These are phyloP conservation scores for Oryza meridionalis DNA, from an alignment of 176 grass and related monocot species.

Conservation along the genomic window DNA sequence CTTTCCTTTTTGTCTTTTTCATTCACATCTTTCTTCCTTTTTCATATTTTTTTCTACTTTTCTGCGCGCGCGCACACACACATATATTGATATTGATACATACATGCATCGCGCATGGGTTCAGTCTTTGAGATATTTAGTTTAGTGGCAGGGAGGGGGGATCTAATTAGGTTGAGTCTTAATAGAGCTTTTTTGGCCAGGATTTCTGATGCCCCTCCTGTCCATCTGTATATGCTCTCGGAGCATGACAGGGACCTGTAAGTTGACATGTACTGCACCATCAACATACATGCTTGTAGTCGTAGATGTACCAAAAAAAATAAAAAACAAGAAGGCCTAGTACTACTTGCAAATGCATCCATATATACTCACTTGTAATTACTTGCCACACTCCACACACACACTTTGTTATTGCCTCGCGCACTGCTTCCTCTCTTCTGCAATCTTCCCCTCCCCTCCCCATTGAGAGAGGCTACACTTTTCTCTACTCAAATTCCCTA, in stretches of 20 bases:
- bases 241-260: conserved; percentile 42
- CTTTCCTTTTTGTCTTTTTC: conserved; percentile 23
- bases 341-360: conserved; percentile 11
- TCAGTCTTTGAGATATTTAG: conserved; percentile 42
- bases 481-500: not conserved
- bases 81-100: no score
- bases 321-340: no score
- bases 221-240: conserved; percentile 28
- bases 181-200: conserved; percentile 11
- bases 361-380: conserved; percentile 2
- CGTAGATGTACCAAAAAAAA: not conserved
- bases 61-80: not conserved
- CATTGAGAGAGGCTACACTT: not conserved
- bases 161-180: conserved; percentile 33
- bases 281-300: not conserved
- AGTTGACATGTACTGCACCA: conserved; percentile 43
- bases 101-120: conserved; percentile 21
- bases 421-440: not conserved
- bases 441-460: not conserved
- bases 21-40: not conserved
- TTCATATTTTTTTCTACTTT: not conserved
- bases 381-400: not conserved
- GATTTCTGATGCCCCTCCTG: conserved; percentile 31
- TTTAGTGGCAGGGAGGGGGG: conserved; percentile 36
- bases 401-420: conserved; percentile 21